A percentile compares a stretch with the other conserved stretches of the same genome.
phyloP scores from a whole-genome alignment of 1,284 basidiomycete genomes.

The Coniophora puteana region DNA sequence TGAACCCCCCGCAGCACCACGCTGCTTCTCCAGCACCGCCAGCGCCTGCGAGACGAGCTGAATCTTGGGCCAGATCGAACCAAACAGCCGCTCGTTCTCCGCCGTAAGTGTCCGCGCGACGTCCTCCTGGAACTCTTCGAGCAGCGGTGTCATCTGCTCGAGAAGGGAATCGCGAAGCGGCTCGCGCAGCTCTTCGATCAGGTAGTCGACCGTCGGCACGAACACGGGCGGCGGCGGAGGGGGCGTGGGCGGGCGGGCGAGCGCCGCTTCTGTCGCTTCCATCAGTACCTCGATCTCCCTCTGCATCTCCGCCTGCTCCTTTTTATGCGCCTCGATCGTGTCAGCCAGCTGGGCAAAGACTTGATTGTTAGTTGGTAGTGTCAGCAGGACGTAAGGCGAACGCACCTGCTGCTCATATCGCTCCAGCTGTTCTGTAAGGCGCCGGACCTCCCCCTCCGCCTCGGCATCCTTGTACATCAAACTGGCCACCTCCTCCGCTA shows the following conservation, averaged over 20 bases:
- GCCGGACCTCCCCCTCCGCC: too few species aligned
- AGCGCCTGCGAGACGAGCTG: too few species aligned
- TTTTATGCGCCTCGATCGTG: conserved; percentile 10
- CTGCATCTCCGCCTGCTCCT: conserved; percentile 19
- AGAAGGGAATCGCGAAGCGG: conserved; percentile 36
- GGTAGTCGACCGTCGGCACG: conserved; percentile 35
- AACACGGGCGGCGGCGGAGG: conserved; percentile 17
- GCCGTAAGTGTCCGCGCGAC: conserved; percentile 34
- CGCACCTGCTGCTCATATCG: too few species aligned
- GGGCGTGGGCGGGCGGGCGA: conserved; percentile 27
- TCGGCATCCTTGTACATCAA: conserved; percentile 30
- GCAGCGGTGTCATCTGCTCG: conserved; percentile 32
- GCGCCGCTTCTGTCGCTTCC: conserved; percentile 35
- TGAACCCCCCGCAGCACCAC: too few species aligned
- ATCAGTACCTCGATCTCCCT: conserved; percentile 36
- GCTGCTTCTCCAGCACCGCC: too few species aligned
- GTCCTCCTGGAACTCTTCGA: conserved; percentile 32
- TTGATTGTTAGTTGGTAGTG: too few species aligned
- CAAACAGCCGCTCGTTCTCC: conserved; percentile 34
- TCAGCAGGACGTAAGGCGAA: too few species aligned
- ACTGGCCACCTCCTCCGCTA: conserved; percentile 35
- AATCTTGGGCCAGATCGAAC: conserved; percentile 37
- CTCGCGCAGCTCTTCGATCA: conserved; percentile 38
- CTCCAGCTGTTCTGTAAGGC: too few species aligned
- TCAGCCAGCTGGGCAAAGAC: conserved; percentile 8